Conservation (phyloP, 2,329 filamentous ascomycete species). For the Domatiomyces globalis region DNA sequence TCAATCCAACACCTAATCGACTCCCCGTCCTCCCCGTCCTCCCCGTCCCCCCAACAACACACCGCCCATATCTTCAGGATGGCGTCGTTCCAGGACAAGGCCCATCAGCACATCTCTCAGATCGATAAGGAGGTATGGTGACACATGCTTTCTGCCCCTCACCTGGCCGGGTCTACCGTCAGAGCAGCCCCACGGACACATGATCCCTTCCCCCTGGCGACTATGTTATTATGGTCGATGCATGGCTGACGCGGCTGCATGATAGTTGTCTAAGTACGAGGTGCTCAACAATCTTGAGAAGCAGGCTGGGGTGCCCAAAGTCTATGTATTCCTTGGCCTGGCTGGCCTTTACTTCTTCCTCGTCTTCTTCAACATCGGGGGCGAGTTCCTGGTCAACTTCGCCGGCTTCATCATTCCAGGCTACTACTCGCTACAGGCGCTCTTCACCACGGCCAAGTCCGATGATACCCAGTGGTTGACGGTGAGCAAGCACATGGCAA, state of each 20-base stretch:
- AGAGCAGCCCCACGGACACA: not conserved
- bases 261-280: conserved; percentile 52
- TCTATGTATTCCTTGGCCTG: conserved; percentile 51
- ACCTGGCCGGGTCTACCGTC: not conserved
- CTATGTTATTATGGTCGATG: not conserved
- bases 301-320: conserved; percentile 54
- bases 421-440: conserved; percentile 51
- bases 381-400: conserved; percentile 54
- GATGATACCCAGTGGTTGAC: conserved; percentile 58
- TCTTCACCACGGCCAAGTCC: conserved; percentile 45
- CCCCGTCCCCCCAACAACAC: not conserved
- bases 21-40: not conserved
- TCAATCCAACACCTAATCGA: not conserved
- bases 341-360: conserved; percentile 55
- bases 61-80: conserved; percentile 7
- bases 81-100: conserved; percentile 44
- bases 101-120: conserved; percentile 50
- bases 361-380: conserved; percentile 58
- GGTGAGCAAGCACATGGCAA: conserved; percentile 28
- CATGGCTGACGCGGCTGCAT: conserved; percentile 8
- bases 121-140: conserved; percentile 52
- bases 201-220: not conserved
- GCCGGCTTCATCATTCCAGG: conserved; percentile 51
- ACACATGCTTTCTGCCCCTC: not conserved
- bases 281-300: conserved; percentile 54